Percentiles rank a stretch among this genome's conserved stretches.
Evolutionary conservation across 352 stramenopile genomes (phyloP).

Genomic region (Elongisporangium undulatum): DNA sequence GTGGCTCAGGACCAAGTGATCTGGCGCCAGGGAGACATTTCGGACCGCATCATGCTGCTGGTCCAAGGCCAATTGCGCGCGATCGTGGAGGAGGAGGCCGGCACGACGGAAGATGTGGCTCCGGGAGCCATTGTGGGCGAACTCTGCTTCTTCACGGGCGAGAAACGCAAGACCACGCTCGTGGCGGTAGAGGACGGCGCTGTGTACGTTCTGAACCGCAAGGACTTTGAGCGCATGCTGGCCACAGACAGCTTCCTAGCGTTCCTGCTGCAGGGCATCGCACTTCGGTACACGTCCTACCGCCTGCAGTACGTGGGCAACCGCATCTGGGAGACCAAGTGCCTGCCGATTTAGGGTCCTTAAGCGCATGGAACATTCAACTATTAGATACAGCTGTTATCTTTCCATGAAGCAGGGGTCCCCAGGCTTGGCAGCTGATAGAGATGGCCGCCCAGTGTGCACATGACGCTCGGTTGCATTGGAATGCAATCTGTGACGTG

Average conservation of each 20-base stretch:
- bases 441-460: too few relatives aligned
- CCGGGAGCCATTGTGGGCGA: slow-evolving; percentile 73
- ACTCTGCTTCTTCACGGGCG: slow-evolving; percentile 70
- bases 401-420: too few relatives aligned
- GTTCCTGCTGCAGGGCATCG: slow-evolving; percentile 74
- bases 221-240: slow-evolving; percentile 63
- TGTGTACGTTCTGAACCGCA: slow-evolving; percentile 58
- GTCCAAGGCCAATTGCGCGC: slow-evolving; percentile 60
- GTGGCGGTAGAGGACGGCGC: slow-evolving; percentile 52
- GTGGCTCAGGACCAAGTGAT: slow-evolving; percentile 54
- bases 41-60: slow-evolving; percentile 54
- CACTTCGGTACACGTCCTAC: slow-evolving; percentile 69
- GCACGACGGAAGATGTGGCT: slow-evolving; percentile 66
- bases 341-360: slow-evolving; percentile 70
- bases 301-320: slow-evolving; percentile 79
- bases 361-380: too few relatives aligned
- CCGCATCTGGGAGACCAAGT: slow-evolving; percentile 85
- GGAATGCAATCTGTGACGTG: too few relatives aligned
- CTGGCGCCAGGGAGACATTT: slow-evolving; percentile 60
- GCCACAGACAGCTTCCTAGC: slow-evolving; percentile 53
- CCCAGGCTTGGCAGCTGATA: too few relatives aligned
- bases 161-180: slow-evolving; percentile 80
- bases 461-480: too few relatives aligned
- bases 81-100: slow-evolving; percentile 75
- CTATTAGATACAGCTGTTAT: too few relatives aligned